Base-by-base conservation (phyloP, 306 rosid species). In the Canavalia gladiata region DNA sequence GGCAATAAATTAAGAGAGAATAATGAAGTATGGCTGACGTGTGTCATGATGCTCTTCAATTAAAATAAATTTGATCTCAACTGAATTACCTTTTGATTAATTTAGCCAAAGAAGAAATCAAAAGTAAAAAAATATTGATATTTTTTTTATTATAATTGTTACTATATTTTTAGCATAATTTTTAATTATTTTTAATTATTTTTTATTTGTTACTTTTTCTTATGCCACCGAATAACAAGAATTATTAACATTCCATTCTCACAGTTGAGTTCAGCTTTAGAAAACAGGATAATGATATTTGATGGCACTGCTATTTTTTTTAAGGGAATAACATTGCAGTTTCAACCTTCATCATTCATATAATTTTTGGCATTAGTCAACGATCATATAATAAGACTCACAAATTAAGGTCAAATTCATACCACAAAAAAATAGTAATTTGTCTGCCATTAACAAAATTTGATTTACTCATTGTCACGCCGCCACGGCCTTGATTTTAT, bases 351-450 rank as follows among this genome's bases (percentile, higher is more conserved):
- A 67, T 18, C 33, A 65, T 65, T 13, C 31, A 18, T 18, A 28
- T 67, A n/a, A 4, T 58, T 1, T 50, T 49, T 29, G 72, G 39
- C n/a, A 13, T 5, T 62, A 51, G 79, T 73, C 59, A 81, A 72
- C 58, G 42, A 42, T 54, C 62, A 65, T 56, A 31, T 43, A 8
- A 55, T 7, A n/a, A 13, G 28, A 58, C 30, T 1, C 68, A 35
- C 6, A 28, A 41, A 6, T 29, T 7, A 50, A 35, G 28, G 73
- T 64, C 73, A 76, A 76, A 64, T 8, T 51, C 42, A 34, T 0
- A 25, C 50, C 72, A 75, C 6, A 75, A 60, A 43, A 1, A 52
- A 31, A 5, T 31, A 31, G 2, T 28, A 46, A 25, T 28, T 58
- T 62, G 39, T 37, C 41, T 4, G 35, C 64, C 81, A 4, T 6